A percentile compares a stretch with the other conserved stretches of the same genome.
Conservation (phyloP, 73 alveolate species). For the Tetrahymena thermophila region DNA sequence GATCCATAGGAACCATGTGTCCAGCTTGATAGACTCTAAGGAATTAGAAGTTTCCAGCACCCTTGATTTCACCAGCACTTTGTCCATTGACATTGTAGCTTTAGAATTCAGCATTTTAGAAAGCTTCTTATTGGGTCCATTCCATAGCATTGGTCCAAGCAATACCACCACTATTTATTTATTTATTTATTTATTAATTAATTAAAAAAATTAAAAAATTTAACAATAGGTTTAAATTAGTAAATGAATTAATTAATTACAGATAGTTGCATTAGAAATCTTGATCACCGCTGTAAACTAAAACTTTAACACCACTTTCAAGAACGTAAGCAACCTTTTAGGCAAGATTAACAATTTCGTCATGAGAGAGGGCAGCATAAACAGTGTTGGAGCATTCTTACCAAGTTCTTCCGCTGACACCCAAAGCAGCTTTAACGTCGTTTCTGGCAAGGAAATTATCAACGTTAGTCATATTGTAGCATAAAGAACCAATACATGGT, state of each 20-base stretch:
- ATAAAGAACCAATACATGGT: constrained; percentile 42
- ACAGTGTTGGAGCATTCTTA: constrained; percentile 46
- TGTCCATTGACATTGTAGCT: constrained; percentile 6
- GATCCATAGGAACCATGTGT: constrained; percentile 91
- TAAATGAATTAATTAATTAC: constrained; percentile 2
- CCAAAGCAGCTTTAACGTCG: constrained; percentile 45
- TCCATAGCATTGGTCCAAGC: constrained; percentile 42
- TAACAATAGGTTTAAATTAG: background rate
- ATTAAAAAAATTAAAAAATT: no score
- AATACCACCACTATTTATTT: background rate
- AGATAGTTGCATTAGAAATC: constrained; percentile 64
- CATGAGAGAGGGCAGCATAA: constrained; percentile 50
- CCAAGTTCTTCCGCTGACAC: constrained; percentile 55
- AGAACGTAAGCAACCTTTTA: constrained; percentile 38
- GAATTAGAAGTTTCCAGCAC: background rate
- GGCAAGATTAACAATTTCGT: constrained; percentile 51
- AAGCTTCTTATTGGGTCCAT: constrained; percentile 32
- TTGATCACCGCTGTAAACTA: constrained; percentile 56
- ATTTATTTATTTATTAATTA: no score
- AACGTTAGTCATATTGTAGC: constrained; percentile 42
- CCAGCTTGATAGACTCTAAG: constrained; percentile 73
- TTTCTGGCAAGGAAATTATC: constrained; percentile 29
- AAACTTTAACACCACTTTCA: constrained; percentile 43
- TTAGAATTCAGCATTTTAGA: constrained; percentile 39
- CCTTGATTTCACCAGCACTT: background rate